Percentiles rank a stretch among this genome's conserved stretches.
Conservation (phyloP, 306 rosid genomes). For the Acacia melanoxylon region DNA sequence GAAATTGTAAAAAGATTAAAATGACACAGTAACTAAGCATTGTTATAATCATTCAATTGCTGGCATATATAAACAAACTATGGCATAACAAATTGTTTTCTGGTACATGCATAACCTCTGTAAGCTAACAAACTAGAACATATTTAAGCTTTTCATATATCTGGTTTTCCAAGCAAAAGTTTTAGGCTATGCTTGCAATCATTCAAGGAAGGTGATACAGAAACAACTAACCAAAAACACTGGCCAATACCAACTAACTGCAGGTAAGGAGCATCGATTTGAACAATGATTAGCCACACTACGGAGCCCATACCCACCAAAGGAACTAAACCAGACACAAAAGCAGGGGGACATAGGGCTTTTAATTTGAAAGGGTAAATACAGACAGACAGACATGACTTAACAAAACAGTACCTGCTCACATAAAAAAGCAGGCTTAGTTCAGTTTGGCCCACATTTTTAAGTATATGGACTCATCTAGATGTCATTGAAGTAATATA, state of each 20-base stretch:
- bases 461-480: background rate
- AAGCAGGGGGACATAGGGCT: background rate
- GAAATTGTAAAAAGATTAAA: conserved; percentile 31
- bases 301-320: background rate
- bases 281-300: background rate
- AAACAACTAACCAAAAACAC: conserved; percentile 18
- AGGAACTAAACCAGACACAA: conserved; percentile 15
- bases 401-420: background rate
- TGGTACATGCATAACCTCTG: background rate
- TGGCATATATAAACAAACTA: conserved; percentile 19
- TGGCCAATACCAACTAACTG: background rate
- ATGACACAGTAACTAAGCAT: conserved; percentile 14
- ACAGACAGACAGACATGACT: background rate
- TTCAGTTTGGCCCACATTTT: background rate
- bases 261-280: conserved; percentile 7
- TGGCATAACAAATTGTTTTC: background rate
- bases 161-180: background rate
- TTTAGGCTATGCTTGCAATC: background rate
- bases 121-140: background rate
- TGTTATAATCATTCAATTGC: conserved; percentile 14
- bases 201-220: background rate
- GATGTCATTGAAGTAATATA: conserved; percentile 17
- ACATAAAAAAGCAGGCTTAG: background rate
- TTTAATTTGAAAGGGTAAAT: background rate
- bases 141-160: background rate